A percentile compares a stretch with the other conserved stretches of the same genome.
Conservation (phyloP, 2,329 filamentous ascomycete genomes). For the Aspergillus clavatus region DNA sequence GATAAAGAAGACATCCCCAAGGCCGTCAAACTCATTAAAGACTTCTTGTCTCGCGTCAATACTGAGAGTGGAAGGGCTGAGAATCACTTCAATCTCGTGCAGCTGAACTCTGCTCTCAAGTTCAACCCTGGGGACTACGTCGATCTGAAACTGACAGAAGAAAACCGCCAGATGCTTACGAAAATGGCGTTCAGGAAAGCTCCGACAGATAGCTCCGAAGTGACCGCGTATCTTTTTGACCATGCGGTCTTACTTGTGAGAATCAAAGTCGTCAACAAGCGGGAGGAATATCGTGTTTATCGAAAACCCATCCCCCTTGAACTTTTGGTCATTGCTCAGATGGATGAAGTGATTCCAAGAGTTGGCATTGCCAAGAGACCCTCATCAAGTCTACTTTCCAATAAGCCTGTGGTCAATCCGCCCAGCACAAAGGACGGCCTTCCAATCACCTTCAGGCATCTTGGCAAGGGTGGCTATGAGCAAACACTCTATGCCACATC, state of each 20-base stretch:
- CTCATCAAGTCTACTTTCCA: conserved; percentile 74
- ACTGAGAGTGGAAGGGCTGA: conserved; percentile 94
- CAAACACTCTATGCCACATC: conserved; percentile 82
- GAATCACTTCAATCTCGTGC: conserved; percentile 92
- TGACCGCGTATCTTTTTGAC: conserved; percentile 93
- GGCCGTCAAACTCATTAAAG: conserved; percentile 79
- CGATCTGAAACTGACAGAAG: conserved; percentile 89
- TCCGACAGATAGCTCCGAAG: conserved; percentile 79
- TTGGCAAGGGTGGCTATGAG: conserved; percentile 94
- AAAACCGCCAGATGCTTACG: conserved; percentile 86
- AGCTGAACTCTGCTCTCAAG: conserved; percentile 84
- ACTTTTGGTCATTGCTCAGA: conserved; percentile 86
- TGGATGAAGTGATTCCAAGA: conserved; percentile 90
- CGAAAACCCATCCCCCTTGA: conserved; percentile 92
- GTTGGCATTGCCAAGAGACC: conserved; percentile 76
- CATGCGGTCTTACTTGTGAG: conserved; percentile 89
- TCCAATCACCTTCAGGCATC: conserved; percentile 92
- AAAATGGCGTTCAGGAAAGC: conserved; percentile 93
- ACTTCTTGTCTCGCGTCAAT: conserved; percentile 83
- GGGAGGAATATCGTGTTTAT: conserved; percentile 92
- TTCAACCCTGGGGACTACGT: conserved; percentile 88
- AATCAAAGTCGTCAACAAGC: conserved; percentile 86
- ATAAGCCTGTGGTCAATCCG: conserved; percentile 48
- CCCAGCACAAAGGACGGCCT: conserved; percentile 66
- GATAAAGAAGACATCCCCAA: conserved; percentile 91